phyloP scores from a whole-genome alignment of 2,329 filamentous ascomycete genomes.

The Metarhizium humberi region DNA sequence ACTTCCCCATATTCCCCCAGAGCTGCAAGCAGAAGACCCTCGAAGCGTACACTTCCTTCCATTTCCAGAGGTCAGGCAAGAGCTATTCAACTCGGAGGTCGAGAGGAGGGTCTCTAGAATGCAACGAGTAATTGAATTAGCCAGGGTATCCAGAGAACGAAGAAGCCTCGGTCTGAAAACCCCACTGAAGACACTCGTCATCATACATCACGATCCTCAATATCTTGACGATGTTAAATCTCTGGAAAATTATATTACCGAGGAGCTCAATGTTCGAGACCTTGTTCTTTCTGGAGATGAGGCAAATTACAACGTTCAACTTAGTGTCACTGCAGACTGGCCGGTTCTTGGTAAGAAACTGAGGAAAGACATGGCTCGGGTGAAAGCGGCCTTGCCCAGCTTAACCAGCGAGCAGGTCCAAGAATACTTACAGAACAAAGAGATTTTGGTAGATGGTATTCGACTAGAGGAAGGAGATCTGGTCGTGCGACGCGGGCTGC shows the following conservation, averaged over 20 bases:
- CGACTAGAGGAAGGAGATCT: constrained; percentile 74
- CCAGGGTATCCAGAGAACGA: constrained; percentile 76
- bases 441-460: constrained; percentile 79
- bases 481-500: constrained; percentile 64
- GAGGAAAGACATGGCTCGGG: constrained; percentile 85
- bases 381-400: constrained; percentile 79
- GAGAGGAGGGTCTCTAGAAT: constrained; percentile 83
- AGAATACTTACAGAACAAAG: constrained; percentile 61
- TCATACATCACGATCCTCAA: constrained; percentile 74
- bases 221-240: constrained; percentile 83
- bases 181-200: constrained; percentile 78
- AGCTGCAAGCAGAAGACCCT: constrained; percentile 58
- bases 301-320: constrained; percentile 83
- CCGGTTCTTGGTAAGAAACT: constrained; percentile 92
- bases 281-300: constrained; percentile 80
- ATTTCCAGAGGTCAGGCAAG: constrained; percentile 81
- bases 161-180: constrained; percentile 81
- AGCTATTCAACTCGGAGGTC: constrained; percentile 77
- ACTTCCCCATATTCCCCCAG: constrained; percentile 69
- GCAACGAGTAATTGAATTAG: constrained; percentile 93
- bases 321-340: constrained; percentile 86
- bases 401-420: constrained; percentile 76
- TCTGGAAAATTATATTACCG: constrained; percentile 77
- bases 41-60: constrained; percentile 87
- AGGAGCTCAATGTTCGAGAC: constrained; percentile 86